phyloP scores from a whole-genome alignment of 139 green algal species.

The Dunaliella primolecta region DNA sequence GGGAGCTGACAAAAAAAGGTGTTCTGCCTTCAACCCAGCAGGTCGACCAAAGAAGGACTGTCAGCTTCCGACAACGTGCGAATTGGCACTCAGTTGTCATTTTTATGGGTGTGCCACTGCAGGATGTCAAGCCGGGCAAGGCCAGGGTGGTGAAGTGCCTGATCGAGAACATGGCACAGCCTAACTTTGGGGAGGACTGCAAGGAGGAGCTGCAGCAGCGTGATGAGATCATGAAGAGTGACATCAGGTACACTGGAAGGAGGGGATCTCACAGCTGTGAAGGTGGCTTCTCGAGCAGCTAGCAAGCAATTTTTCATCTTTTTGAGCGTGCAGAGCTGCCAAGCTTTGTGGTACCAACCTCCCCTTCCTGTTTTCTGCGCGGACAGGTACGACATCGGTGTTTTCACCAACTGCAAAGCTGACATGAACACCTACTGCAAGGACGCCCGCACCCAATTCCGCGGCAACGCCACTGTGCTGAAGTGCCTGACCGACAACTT shows the following conservation, averaged over 20 bases:
- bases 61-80: no score
- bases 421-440: slow-evolving; percentile 61
- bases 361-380: no score
- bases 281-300: no score
- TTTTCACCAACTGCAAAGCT: slow-evolving; percentile 37
- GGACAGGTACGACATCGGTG: slow-evolving; percentile 46
- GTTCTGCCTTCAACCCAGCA: no score
- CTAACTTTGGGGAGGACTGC: slow-evolving; percentile 72
- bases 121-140: slow-evolving; percentile 61
- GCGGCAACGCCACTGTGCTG: slow-evolving; percentile 65
- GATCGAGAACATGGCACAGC: slow-evolving; percentile 71
- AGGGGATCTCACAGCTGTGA: background rate
- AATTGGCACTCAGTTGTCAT: no score
- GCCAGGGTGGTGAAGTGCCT: slow-evolving; percentile 55
- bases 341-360: no score
- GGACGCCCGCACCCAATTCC: slow-evolving; percentile 45
- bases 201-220: slow-evolving; percentile 55
- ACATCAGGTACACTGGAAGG: slow-evolving; percentile 51
- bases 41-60: no score
- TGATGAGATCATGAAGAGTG: slow-evolving; percentile 52
- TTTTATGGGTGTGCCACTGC: no score
- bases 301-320: no score
- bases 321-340: no score
- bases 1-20: background rate
- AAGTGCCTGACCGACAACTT: slow-evolving; percentile 70